Evolutionary conservation across 1,284 basidiomycete genomes (phyloP).

Genomic region (Ceratobasidium sp.): DNA sequence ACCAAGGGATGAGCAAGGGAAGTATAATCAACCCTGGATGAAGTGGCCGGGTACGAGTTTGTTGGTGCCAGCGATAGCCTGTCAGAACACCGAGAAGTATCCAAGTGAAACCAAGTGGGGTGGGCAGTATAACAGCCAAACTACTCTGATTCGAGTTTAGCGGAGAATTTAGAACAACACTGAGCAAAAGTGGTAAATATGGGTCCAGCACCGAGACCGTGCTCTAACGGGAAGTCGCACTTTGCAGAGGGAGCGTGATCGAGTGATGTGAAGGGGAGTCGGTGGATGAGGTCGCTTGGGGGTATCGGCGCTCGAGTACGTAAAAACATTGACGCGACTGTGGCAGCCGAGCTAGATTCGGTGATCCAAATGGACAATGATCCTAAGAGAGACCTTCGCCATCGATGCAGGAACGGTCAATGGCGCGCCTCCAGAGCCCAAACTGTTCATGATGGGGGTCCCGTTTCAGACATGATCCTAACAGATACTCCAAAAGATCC

Average conservation of each 20-base stretch:
- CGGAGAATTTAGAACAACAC: neutral
- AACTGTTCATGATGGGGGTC: neutral
- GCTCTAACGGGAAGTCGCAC: neutral
- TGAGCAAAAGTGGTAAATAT: no score
- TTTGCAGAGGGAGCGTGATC: constrained; percentile 6
- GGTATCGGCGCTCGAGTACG: neutral
- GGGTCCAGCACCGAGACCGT: neutral
- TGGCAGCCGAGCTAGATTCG: neutral
- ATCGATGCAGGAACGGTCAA: neutral
- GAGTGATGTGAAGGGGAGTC: constrained; percentile 13
- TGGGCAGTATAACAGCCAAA: neutral
- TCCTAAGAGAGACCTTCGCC: no score
- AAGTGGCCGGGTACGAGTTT: neutral
- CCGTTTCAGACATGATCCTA: neutral
- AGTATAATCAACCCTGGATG: no score
- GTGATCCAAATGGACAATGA: no score
- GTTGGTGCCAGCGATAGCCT: no score
- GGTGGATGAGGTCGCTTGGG: neutral
- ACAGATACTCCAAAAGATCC: neutral
- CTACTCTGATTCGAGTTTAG: neutral
- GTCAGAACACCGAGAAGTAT: neutral
- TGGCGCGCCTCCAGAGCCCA: neutral
- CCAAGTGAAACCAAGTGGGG: neutral
- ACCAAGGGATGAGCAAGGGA: neutral
- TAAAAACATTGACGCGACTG: neutral